A percentile compares a stretch with the other conserved stretches of the same genome.
Conservation (phyloP, 176 grass and related monocot species). For the Secale cereale region DNA sequence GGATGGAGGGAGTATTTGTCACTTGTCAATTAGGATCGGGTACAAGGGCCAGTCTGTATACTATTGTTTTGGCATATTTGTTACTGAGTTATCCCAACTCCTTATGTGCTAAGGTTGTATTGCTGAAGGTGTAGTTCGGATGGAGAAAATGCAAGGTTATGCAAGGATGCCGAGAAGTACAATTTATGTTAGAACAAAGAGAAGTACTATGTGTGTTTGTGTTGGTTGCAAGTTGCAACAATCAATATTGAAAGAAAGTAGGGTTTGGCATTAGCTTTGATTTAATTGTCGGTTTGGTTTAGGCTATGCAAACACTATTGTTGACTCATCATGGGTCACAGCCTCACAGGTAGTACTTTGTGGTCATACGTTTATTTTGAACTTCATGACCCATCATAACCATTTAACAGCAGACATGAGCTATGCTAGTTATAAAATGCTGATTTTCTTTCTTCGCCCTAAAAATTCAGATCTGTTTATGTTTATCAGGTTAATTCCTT, state of each 20-base stretch:
- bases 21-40: neutral
- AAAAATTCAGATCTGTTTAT: neutral
- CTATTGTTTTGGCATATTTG: neutral
- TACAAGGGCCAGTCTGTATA: neutral
- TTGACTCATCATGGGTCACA: neutral
- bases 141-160: neutral
- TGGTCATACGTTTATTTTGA: neutral
- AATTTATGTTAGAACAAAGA: neutral
- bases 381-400: neutral
- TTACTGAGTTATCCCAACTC: neutral
- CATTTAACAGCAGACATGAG: neutral
- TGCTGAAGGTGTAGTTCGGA: neutral
- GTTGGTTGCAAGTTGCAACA: neutral
- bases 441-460: neutral
- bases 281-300: neutral
- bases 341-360: neutral
- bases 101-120: neutral
- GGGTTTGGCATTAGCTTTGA: neutral
- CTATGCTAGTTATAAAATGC: neutral
- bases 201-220: neutral
- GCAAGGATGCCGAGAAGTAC: neutral
- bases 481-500: neutral
- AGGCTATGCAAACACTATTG: neutral
- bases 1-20: too few species aligned
- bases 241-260: neutral